A percentile compares a stretch with the other conserved stretches of the same genome.
Evolutionary conservation across 78 protist genomes (phyloP).

Genomic region (Dictyostelium firmibasis): DNA sequence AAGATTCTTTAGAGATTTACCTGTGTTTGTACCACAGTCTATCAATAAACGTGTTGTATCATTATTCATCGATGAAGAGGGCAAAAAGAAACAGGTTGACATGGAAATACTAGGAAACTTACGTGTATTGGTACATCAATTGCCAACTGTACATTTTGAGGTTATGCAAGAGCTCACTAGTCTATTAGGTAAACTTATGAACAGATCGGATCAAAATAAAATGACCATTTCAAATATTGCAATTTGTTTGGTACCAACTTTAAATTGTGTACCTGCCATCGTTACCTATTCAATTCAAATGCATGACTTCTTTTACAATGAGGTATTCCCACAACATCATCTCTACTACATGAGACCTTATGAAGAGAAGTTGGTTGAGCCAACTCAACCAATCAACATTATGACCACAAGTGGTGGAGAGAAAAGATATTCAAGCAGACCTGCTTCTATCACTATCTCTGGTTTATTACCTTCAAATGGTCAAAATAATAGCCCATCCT

Average conservation of each 20-base stretch:
- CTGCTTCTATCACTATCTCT: constrained; percentile 41
- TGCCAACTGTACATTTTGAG: constrained; percentile 64
- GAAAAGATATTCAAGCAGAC: constrained; percentile 45
- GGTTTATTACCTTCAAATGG: constrained; percentile 5
- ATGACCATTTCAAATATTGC: constrained; percentile 76
- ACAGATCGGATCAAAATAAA: constrained; percentile 47
- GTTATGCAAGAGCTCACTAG: constrained; percentile 57
- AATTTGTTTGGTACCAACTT: constrained; percentile 64
- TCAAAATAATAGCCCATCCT: constrained; percentile 4
- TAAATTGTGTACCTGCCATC: constrained; percentile 78
- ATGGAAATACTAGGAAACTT: constrained; percentile 45
- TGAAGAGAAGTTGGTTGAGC: neutral
- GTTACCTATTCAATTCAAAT: constrained; percentile 67
- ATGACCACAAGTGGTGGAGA: neutral
- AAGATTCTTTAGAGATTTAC: constrained; percentile 71
- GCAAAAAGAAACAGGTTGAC: constrained; percentile 67
- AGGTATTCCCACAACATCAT: constrained; percentile 60
- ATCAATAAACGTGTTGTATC: constrained; percentile 50
- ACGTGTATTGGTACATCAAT: constrained; percentile 30
- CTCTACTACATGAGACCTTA: constrained; percentile 50
- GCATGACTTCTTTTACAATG: constrained; percentile 58
- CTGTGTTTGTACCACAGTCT: constrained; percentile 57
- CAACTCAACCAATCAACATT: constrained; percentile 29
- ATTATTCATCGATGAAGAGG: constrained; percentile 50
- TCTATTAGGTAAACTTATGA: constrained; percentile 28